A percentile compares a stretch with the other conserved stretches of the same genome.
These are phyloP conservation scores for Capsicum chinense DNA, from an alignment of 257 asterid genomes.

Conservation along the genomic window DNA sequence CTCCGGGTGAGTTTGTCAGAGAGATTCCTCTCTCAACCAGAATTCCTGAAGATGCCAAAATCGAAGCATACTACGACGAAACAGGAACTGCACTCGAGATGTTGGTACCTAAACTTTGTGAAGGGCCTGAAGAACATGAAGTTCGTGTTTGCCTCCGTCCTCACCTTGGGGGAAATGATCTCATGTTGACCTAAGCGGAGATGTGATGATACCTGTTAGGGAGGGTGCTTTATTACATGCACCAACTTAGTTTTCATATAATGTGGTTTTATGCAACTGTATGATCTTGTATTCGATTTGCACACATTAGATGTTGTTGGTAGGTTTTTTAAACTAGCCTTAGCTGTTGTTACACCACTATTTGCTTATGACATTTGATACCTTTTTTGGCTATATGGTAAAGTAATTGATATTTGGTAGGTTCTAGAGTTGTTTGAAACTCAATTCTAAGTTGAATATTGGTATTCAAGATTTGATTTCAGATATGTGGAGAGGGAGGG, in stretches of 20 bases:
- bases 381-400: not conserved
- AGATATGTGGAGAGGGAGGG: no score
- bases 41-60: constrained; percentile 88
- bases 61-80: constrained; percentile 84
- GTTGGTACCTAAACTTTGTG: constrained; percentile 80
- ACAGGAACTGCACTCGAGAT: constrained; percentile 83
- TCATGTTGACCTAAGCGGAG: constrained; percentile 58
- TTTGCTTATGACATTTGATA: not conserved
- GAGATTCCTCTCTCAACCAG: constrained; percentile 84
- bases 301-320: not conserved
- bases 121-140: constrained; percentile 87
- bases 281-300: constrained; percentile 22
- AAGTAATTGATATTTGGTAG: not conserved
- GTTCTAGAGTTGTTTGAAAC: not conserved
- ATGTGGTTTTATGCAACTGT: constrained; percentile 16
- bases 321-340: not conserved
- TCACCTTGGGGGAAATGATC: constrained; percentile 66
- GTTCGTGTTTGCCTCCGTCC: constrained; percentile 93
- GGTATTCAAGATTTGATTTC: not conserved
- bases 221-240: constrained; percentile 34
- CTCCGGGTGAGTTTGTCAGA: constrained; percentile 87
- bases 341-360: not conserved
- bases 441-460: not conserved
- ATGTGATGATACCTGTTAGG: constrained; percentile 27
- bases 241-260: constrained; percentile 9